Base-by-base conservation (phyloP, 1,284 basidiomycete genomes). In the Peniophora sp. region DNA sequence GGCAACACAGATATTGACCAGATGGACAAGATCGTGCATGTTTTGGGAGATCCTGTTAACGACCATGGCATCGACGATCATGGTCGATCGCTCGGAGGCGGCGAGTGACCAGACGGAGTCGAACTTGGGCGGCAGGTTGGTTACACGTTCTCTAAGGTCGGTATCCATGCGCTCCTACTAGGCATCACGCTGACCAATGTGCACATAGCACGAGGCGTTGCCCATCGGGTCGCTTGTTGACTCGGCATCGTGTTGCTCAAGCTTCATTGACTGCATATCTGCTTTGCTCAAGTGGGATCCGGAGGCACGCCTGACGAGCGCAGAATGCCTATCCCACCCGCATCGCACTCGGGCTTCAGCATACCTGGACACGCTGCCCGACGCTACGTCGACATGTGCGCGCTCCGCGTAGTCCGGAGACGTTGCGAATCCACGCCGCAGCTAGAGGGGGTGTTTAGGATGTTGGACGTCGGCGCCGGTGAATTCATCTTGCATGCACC, bases 211-310 rank as follows among this genome's bases (percentile, higher is more conserved):
- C n/a, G n/a, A n/a, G n/a, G n/a, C 27, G 12, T 12, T 6, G 27
- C 27, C 27, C 27, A 32, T 32, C 27, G 45, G 92, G 90, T 76
- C 91, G 92, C 55, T 50, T 67, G 63, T 50, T 49, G 24, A 36
- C 38, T 47, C 50, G n/a, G 45, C 55, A 52, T 47, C 52, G n/a
- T n/a, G 19, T 45, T 20, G 24, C 54, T 34, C 32, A 49, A 87
- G 85, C 38, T 74, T 99, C 43, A 74, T 98, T 58, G 85, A 96
- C 59, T 95, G 93, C 68, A 95, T 99, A 62, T 78, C 84, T 39
- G 90, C 94, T 62, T 77, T 97, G 11, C 78, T 99, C 49, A 88
- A 85, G 58, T 98, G 96, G 69, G 91, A 98, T 64, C 95, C 96
- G 12, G 83, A 82, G 46, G 72, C 77, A 48, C 83, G 96, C 34